These are phyloP conservation scores for Calocybe cyanea DNA, from an alignment of 768 basidiomycete genomes.

Conservation along the genomic window DNA sequence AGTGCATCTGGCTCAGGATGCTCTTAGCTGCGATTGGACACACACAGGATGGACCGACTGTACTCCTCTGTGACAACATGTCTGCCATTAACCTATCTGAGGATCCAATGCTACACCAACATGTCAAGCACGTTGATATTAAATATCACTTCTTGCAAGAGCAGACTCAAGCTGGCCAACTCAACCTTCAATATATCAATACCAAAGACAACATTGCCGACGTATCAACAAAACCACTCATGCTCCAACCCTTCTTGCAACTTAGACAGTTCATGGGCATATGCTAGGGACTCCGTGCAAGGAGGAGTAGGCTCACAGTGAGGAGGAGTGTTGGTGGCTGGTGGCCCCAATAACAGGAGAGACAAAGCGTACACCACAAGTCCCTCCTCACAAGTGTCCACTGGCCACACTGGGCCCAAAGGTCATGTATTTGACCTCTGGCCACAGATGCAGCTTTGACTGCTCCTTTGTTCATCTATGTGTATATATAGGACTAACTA, in stretches of 20 bases:
- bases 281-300: conserved; percentile 1
- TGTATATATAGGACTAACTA: too few species aligned
- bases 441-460: too few species aligned
- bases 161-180: conserved; percentile 23
- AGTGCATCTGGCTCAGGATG: too few species aligned
- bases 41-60: conserved; percentile 8
- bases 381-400: too few species aligned
- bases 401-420: too few species aligned
- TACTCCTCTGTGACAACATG: conserved; percentile 28
- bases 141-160: conserved; percentile 35
- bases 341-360: too few species aligned
- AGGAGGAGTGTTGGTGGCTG: conserved; percentile 7
- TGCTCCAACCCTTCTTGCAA: conserved; percentile 11
- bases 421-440: too few species aligned
- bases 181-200: too few species aligned
- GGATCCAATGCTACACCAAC: conserved; percentile 27
- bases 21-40: too few species aligned
- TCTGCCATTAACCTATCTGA: conserved; percentile 27
- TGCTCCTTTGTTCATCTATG: too few species aligned
- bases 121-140: too few species aligned
- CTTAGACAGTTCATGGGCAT: conserved; percentile 17
- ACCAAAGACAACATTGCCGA: conserved; percentile 37
- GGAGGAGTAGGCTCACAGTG: conserved; percentile 4
- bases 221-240: conserved; percentile 36
- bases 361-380: too few species aligned